Conservation (phyloP, 768 basidiomycete genomes). For the Heimioporus sp. region DNA sequence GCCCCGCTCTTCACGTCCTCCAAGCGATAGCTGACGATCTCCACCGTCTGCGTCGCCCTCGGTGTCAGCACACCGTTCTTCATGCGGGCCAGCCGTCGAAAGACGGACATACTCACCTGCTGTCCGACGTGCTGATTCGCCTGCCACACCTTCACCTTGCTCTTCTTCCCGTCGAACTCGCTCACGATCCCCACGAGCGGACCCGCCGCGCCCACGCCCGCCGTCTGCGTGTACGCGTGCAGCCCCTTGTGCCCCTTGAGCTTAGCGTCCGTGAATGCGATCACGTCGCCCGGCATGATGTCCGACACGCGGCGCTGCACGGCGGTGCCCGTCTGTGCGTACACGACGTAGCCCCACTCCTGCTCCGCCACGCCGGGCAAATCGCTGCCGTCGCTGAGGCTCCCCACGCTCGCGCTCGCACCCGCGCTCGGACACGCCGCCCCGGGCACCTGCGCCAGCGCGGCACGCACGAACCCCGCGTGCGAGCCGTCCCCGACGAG, state of each 20-base stretch:
- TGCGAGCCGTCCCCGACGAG: conserved; percentile 86
- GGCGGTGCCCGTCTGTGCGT: conserved; percentile 60
- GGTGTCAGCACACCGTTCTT: conserved; percentile 34
- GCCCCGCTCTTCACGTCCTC: conserved; percentile 87
- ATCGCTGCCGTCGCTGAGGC: no score
- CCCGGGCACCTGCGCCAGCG: conserved; percentile 63
- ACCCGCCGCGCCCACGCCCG: conserved; percentile 50
- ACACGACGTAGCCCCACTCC: conserved; percentile 73
- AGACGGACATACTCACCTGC: conserved; percentile 52
- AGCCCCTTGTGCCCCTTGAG: conserved; percentile 82
- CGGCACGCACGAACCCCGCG: conserved; percentile 70
- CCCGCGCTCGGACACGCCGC: conserved; percentile 32
- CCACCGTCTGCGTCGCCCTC: conserved; percentile 53
- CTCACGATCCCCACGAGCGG: conserved; percentile 71
- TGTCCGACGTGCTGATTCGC: conserved; percentile 85
- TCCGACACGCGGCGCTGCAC: conserved; percentile 77
- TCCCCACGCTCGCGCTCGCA: no score
- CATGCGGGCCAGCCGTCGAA: conserved; percentile 26
- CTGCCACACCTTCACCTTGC: conserved; percentile 81
- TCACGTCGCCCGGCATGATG: conserved; percentile 83
- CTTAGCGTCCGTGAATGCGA: conserved; percentile 71
- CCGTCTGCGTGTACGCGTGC: conserved; percentile 63
- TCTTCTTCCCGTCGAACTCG: conserved; percentile 86
- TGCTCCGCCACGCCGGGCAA: conserved; percentile 24
- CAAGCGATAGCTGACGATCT: conserved; percentile 80